Evolutionary conservation across 805 yeast species (phyloP).

Genomic region (Candida adriatica): DNA sequence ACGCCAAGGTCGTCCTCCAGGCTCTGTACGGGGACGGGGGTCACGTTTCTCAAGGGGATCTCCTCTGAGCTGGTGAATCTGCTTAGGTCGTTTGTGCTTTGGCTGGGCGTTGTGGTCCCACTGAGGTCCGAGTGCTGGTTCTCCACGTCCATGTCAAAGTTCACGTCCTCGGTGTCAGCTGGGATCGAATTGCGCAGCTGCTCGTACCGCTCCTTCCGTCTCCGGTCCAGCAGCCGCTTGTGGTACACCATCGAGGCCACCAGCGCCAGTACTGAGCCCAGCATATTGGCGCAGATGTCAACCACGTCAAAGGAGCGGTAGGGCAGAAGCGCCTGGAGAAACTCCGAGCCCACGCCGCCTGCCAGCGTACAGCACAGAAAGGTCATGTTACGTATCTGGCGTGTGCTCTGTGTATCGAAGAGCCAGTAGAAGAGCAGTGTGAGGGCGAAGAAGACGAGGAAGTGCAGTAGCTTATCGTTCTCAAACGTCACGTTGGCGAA

Average conservation of each 20-base stretch:
- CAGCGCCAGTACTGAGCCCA: conserved; percentile 24
- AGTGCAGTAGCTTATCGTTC: conserved; percentile 49
- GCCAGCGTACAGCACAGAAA: conserved; percentile 37
- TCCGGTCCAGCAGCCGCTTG: conserved; percentile 17
- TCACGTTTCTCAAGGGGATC: conserved; percentile 14
- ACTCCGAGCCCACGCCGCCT: conserved; percentile 45
- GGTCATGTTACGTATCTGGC: conserved; percentile 29
- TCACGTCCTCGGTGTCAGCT: conserved; percentile 17
- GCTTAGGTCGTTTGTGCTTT: conserved; percentile 18
- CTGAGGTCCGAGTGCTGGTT: conserved; percentile 7
- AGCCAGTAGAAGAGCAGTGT: conserved; percentile 43
- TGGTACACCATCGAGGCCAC: conserved; percentile 15
- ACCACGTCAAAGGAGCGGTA: conserved; percentile 38
- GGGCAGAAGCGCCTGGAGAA: conserved; percentile 40
- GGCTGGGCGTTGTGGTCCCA: conserved; percentile 8
- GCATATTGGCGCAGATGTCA: conserved; percentile 36
- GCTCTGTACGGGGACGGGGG: conserved; percentile 13
- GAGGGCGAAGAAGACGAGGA: conserved; percentile 37
- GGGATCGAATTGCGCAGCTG: conserved; percentile 23
- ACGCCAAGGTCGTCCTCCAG: conserved; percentile 18
- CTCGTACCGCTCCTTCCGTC: conserved; percentile 19
- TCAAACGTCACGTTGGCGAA: conserved; percentile 30
- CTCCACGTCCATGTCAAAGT: conserved; percentile 21
- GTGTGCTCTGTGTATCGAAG: conserved; percentile 31
- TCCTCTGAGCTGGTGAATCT: conserved; percentile 20